phyloP scores from a whole-genome alignment of 1,284 basidiomycete species.

The Malassezia psittaci region DNA sequence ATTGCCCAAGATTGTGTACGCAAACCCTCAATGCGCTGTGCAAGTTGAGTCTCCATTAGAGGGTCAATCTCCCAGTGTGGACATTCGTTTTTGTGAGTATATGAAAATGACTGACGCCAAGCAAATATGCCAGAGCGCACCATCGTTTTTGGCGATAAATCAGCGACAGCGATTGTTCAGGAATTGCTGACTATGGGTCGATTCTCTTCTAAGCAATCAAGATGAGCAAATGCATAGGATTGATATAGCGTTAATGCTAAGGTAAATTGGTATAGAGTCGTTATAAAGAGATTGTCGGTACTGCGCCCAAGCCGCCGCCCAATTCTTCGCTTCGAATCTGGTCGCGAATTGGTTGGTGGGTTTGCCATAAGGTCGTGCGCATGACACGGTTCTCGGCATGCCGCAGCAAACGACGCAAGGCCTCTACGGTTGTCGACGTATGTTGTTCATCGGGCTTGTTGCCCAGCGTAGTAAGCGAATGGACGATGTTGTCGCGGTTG shows the following conservation, averaged over 20 bases:
- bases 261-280: neutral
- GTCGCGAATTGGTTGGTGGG: neutral
- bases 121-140: conserved; percentile 15
- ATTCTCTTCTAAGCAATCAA: neutral
- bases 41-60: neutral
- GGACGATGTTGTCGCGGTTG: conserved; percentile 11
- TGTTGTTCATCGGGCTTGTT: conserved; percentile 1
- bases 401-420: conserved; percentile 10
- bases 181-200: conserved; percentile 16
- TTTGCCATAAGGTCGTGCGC: conserved; percentile 13
- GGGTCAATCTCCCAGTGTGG: neutral
- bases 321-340: conserved; percentile 13
- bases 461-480: conserved; percentile 11
- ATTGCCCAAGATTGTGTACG: conserved; percentile 13
- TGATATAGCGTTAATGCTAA: neutral
- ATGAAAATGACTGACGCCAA: neutral
- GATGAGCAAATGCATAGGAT: too few species aligned
- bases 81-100: conserved; percentile 4
- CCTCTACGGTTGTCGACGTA: conserved; percentile 13
- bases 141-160: conserved; percentile 15
- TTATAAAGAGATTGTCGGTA: neutral
- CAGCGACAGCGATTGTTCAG: conserved; percentile 1
- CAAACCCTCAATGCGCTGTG: conserved; percentile 9
- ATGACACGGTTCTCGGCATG: conserved; percentile 5
- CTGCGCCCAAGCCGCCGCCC: conserved; percentile 9